Conservation (phyloP, 768 basidiomycete genomes). For the Suillus subaureus region DNA sequence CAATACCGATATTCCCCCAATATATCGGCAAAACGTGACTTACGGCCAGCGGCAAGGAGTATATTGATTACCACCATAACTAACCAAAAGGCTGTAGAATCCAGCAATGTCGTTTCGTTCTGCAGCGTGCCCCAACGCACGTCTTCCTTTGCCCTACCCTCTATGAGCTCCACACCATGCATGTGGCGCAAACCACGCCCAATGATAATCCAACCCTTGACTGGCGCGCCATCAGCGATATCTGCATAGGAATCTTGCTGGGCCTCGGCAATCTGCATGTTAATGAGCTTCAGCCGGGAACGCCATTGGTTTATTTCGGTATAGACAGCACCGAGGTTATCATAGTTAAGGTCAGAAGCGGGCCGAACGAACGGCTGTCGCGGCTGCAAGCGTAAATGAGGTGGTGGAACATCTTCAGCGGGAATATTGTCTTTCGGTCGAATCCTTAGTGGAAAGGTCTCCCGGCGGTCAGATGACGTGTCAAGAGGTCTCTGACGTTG, state of each 20-base stretch:
- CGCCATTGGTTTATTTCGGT: constrained; percentile 71
- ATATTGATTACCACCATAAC: constrained; percentile 51
- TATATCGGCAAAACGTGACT: constrained; percentile 32
- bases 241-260: constrained; percentile 70
- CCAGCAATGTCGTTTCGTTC: constrained; percentile 50
- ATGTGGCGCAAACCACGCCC: constrained; percentile 68
- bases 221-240: constrained; percentile 67
- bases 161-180: constrained; percentile 67
- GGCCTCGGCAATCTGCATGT: constrained; percentile 68
- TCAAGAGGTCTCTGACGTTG: constrained; percentile 15
- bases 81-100: constrained; percentile 57
- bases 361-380: constrained; percentile 75
- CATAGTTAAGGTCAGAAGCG: constrained; percentile 68
- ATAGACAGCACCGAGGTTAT: constrained; percentile 67
- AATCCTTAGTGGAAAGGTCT: constrained; percentile 64
- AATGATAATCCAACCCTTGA: constrained; percentile 80
- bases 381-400: constrained; percentile 70
- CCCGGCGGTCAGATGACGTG: constrained; percentile 42
- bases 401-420: constrained; percentile 48
- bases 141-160: constrained; percentile 82
- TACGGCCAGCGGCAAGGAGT: constrained; percentile 60
- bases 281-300: constrained; percentile 69
- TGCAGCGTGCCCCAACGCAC: constrained; percentile 80
- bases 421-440: constrained; percentile 33
- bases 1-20: constrained; percentile 7